Percentiles rank a stretch among this genome's conserved stretches.
These are phyloP conservation scores for Fusarium mundagurra DNA, from an alignment of 2,329 filamentous ascomycete species.

Conservation along the genomic window DNA sequence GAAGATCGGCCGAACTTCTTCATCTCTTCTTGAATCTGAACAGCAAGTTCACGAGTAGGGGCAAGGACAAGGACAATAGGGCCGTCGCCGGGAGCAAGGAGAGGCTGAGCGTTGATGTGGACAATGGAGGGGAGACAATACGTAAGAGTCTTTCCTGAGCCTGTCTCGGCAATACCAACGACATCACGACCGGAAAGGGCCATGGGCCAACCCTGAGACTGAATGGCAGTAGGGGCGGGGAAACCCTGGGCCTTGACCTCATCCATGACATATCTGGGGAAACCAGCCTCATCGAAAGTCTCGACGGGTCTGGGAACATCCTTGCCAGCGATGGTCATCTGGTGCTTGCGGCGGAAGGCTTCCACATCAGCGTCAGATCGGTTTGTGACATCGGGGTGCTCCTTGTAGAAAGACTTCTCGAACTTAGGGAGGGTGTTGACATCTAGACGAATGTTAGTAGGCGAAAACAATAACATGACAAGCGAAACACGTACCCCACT, in stretches of 20 bases:
- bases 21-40: conserved; percentile 98
- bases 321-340: conserved; percentile 82
- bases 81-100: conserved; percentile 92
- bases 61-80: conserved; percentile 97
- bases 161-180: conserved; percentile 98
- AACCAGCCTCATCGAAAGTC: conserved; percentile 97
- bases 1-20: conserved; percentile 99
- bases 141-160: conserved; percentile 98
- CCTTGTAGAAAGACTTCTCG: conserved; percentile 99
- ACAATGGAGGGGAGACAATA: conserved; percentile 99
- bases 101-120: conserved; percentile 98
- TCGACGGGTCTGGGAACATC: conserved; percentile 94
- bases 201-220: conserved; percentile 99
- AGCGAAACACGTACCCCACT: conserved; percentile 76
- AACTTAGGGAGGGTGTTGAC: conserved; percentile 86
- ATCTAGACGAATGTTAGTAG: conserved; percentile 63
- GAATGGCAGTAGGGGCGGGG: conserved; percentile 90
- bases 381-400: conserved; percentile 79
- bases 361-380: conserved; percentile 84
- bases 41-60: conserved; percentile 95
- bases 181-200: conserved; percentile 97
- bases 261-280: conserved; percentile 96
- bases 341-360: conserved; percentile 84
- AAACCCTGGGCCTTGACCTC: conserved; percentile 99
- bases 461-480: conserved; percentile 41